phyloP scores from a whole-genome alignment of 1,284 basidiomycete genomes.

The Neolentinus lepideus region DNA sequence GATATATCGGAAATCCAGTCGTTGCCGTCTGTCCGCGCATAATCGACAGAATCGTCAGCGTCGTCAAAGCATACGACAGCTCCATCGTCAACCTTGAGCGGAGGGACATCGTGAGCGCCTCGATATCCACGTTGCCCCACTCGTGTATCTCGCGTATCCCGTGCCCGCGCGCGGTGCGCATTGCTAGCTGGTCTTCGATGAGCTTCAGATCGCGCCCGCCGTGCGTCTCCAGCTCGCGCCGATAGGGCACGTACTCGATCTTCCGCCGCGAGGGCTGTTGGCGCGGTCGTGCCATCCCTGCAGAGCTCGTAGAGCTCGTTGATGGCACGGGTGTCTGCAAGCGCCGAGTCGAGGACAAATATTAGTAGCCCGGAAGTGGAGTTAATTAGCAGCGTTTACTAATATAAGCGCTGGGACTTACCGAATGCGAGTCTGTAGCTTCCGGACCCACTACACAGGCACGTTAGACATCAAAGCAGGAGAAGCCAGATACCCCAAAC shows the following conservation, averaged over 20 bases:
- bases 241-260: conserved; percentile 87
- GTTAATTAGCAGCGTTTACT: background rate
- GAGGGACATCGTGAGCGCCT: conserved; percentile 84
- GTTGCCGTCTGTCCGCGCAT: conserved; percentile 56
- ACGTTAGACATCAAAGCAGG: background rate
- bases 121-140: conserved; percentile 85
- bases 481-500: conserved; percentile 11
- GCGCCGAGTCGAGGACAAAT: too few species aligned
- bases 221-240: conserved; percentile 69
- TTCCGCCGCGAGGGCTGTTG: conserved; percentile 55
- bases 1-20: conserved; percentile 66
- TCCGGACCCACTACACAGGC: background rate
- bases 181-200: conserved; percentile 57
- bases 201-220: conserved; percentile 80
- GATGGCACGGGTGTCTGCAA: background rate
- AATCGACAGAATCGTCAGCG: conserved; percentile 80
- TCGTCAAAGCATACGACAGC: conserved; percentile 86
- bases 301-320: conserved; percentile 3
- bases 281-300: conserved; percentile 11
- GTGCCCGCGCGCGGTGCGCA: conserved; percentile 40
- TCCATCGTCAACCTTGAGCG: conserved; percentile 82
- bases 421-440: background rate
- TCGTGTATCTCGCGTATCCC: conserved; percentile 68
- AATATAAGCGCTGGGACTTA: background rate
- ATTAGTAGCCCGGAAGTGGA: too few species aligned